phyloP scores from a whole-genome alignment of 2,329 filamentous ascomycete species.

The Corynespora cassiicola region DNA sequence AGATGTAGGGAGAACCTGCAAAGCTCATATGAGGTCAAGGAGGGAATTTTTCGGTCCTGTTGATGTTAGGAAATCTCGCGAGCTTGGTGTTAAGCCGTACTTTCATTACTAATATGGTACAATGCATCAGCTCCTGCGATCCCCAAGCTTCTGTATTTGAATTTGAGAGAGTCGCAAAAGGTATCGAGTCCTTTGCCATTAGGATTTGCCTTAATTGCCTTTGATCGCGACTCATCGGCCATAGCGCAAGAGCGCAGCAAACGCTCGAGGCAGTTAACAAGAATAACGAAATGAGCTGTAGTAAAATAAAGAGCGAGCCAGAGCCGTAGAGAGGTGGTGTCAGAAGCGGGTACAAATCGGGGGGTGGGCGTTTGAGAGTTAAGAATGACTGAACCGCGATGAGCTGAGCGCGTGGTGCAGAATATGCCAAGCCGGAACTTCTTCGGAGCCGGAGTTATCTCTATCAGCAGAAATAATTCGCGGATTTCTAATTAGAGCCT shows the following conservation, averaged over 20 bases:
- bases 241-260: slow-evolving; percentile 10
- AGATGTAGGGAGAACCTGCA: slow-evolving; percentile 10
- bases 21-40: slow-evolving; percentile 13
- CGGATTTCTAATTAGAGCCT: slow-evolving; percentile 6
- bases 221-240: slow-evolving; percentile 11
- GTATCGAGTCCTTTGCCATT: slow-evolving; percentile 15
- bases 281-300: slow-evolving; percentile 10
- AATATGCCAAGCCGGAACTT: slow-evolving; percentile 15
- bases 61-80: slow-evolving; percentile 11
- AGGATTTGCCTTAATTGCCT: slow-evolving; percentile 17
- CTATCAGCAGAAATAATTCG: slow-evolving; percentile 14
- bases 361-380: slow-evolving; percentile 12
- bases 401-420: slow-evolving; percentile 4
- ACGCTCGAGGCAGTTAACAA: slow-evolving; percentile 11
- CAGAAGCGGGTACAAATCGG: slow-evolving; percentile 11
- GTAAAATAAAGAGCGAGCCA: slow-evolving; percentile 13
- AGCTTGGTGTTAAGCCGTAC: slow-evolving; percentile 13
- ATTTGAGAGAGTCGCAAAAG: slow-evolving; percentile 17
- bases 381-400: slow-evolving; percentile 14
- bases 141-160: slow-evolving; percentile 10
- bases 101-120: slow-evolving; percentile 16
- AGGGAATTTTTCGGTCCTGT: slow-evolving; percentile 12
- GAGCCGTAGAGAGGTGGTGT: slow-evolving; percentile 15
- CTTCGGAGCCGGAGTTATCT: slow-evolving; percentile 13
- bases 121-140: slow-evolving; percentile 12